Evolutionary conservation across 2,329 filamentous ascomycete genomes (phyloP), one percentile per base, ranked within the genome.

Genomic region (Beauveria australis): DNA sequence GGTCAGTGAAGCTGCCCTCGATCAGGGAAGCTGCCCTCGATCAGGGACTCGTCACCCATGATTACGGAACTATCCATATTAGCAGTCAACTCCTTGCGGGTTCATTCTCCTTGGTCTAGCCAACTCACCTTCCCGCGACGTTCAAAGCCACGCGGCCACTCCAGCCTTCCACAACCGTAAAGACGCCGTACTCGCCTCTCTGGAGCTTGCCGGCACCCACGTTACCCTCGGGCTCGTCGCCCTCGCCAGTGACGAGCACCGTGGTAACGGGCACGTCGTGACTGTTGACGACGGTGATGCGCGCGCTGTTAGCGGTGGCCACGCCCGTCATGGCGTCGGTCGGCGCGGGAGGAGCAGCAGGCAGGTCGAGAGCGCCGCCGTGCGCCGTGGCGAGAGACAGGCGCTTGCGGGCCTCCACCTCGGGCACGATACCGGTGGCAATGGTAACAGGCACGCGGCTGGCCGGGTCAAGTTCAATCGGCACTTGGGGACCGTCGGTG

Each of bases 31-130:
- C n/a, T n/a, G n/a, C 62, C 22, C 22, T 22, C 22, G 14, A 63
- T 63, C 43, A 61, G 46, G n/a, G 44, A 59, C 62, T 62, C 59
- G 40, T 63, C 55, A 3, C 62, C 63, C 43, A 72, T 71, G n/a
- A 71, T 60, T 1, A 46, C 60, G 9, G 44, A 44, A 19, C 59
- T 61, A 26, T n/a, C 4, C 3, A 9, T 9, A 24, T 53, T 37
- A 51, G 48, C 30, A 24, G 0, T 18, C 19, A 5, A 4, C 12
- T 22, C 16, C 5, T 37, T n/a, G 33, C 30, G 16, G 5, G 33
- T 33, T 33, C 2, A n/a, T 19, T 43, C 18, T 16, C 22, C 3
- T 48, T 37, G 18, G 28, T 16, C 12, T 28, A 16, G 8, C 7
- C 33, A 37, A 44, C 56, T 46, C 49, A 60, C 61, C 24, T 41